Percentiles rank a stretch among this genome's conserved stretches.
Evolutionary conservation across 148 eudicot genomes (phyloP).

Genomic region (Fagopyrum homotropicum): DNA sequence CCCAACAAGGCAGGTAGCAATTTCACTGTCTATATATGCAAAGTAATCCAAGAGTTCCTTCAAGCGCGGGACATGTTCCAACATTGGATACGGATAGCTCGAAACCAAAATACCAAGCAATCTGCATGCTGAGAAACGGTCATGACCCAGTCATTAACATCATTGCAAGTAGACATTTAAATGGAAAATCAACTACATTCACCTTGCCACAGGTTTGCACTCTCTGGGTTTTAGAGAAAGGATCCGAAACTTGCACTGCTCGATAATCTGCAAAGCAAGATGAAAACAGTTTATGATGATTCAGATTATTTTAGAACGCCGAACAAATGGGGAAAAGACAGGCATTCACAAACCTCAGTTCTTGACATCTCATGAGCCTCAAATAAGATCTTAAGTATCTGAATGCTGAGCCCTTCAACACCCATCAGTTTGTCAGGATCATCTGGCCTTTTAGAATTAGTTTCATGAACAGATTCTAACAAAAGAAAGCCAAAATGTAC

Average conservation of each 20-base stretch:
- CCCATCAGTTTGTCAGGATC: slow-evolving; percentile 43
- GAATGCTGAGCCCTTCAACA: slow-evolving; percentile 40
- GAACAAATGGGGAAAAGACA: background rate
- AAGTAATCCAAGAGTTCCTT: slow-evolving; percentile 62
- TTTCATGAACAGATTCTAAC: slow-evolving; percentile 40
- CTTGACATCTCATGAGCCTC: slow-evolving; percentile 58
- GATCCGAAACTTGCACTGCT: slow-evolving; percentile 52
- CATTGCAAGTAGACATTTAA: background rate
- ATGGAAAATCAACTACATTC: background rate
- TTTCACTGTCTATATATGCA: slow-evolving; percentile 35
- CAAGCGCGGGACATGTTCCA: slow-evolving; percentile 42
- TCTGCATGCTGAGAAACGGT: slow-evolving; percentile 23
- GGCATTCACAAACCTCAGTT: slow-evolving; percentile 35
- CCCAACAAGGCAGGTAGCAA: slow-evolving; percentile 29
- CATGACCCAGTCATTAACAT: background rate
- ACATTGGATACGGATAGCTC: slow-evolving; percentile 35
- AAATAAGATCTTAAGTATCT: slow-evolving; percentile 47
- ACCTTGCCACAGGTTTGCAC: slow-evolving; percentile 40
- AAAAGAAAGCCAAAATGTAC: slow-evolving; percentile 50
- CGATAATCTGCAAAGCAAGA: slow-evolving; percentile 36
- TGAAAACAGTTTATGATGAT: background rate
- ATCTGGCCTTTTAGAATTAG: slow-evolving; percentile 18
- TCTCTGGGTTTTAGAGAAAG: slow-evolving; percentile 51
- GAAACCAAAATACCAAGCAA: slow-evolving; percentile 37
- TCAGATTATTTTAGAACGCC: background rate